Base-by-base conservation (phyloP, 345 rosid genomes). In the Citrus reticulata region DNA sequence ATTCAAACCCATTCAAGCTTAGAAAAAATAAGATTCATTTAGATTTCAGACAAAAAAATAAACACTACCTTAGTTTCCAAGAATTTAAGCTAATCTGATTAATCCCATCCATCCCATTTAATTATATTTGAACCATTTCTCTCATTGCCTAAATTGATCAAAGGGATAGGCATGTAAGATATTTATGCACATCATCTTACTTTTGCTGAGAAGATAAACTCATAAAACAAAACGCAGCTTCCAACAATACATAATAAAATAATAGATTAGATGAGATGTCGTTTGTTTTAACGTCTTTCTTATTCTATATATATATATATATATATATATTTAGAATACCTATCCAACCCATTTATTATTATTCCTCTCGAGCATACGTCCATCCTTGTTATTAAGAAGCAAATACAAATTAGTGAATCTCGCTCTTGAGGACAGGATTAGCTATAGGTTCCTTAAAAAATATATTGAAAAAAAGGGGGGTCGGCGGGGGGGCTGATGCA, bases 321-420 rank as follows among this genome's bases (percentile, higher is more conserved):
- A 34, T 5, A 61, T 4, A 62, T 5, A 61, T 4, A 62, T 62
- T 13, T 62, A 11, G 9, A 62, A 4, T n/a, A 25, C 3, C 11
- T 3, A 9, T 24, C 5, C 30, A 2, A 24, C 1, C 35, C 17
- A 62, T 10, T 13, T 13, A 29, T 62, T 27, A 30, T 27, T 13
- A 16, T 13, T 29, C 20, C 20, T 51, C 57, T 13, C 17, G 57
- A 51, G 57, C 20, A 11, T 42, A 42, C 49, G 74, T 84, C 93
- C 99, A 42, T 42, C 49, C 49, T 42, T 42, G 49, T 42, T 10
- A 42, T 0, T 11, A 42, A 40, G 46, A 2, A 40, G 46, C 46
- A 1, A 40, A 40, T 40, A 40, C 11, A 39, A 39, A 39, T 39
- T 39, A 39, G 42, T 40, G 13, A 40, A 40, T 9, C 46, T 2